These are phyloP conservation scores for Suillus alpinus DNA, from an alignment of 768 basidiomycete genomes.

Conservation along the genomic window DNA sequence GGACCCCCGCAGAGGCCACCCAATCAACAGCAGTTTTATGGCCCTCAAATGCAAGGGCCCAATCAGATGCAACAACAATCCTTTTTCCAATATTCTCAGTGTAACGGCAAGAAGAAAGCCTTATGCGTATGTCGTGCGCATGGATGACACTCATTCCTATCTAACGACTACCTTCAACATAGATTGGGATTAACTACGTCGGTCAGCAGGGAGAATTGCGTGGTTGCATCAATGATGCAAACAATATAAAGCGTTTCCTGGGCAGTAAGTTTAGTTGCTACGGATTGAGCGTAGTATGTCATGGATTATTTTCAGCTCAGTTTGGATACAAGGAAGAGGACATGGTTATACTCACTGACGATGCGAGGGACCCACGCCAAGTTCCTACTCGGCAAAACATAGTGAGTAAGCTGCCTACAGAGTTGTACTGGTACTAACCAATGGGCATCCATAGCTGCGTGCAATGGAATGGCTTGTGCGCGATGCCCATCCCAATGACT, in stretches of 20 bases:
- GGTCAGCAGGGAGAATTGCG: constrained; percentile 63
- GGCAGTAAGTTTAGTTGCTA: constrained; percentile 43
- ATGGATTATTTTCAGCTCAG: constrained; percentile 35
- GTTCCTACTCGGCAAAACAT: constrained; percentile 83
- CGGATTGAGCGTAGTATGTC: not conserved
- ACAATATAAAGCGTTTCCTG: constrained; percentile 78
- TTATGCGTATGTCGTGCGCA: constrained; percentile 60
- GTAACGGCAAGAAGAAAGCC: constrained; percentile 84
- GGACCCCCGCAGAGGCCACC: constrained; percentile 56
- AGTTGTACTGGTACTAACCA: not conserved
- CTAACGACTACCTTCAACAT: not conserved
- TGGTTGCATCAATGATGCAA: constrained; percentile 92
- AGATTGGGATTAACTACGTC: constrained; percentile 91
- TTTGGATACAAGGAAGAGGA: constrained; percentile 73
- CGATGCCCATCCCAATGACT: constrained; percentile 77
- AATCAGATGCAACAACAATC: constrained; percentile 50
- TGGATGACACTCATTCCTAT: not conserved
- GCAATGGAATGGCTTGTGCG: constrained; percentile 94
- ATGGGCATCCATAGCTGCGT: constrained; percentile 41
- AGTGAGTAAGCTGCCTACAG: constrained; percentile 32
- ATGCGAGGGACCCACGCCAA: constrained; percentile 56
- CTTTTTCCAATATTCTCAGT: constrained; percentile 87
- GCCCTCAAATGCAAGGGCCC: constrained; percentile 50
- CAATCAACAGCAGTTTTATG: constrained; percentile 56
- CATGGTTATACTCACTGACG: constrained; percentile 85